These are phyloP conservation scores for Boeremia exigua DNA, from an alignment of 2,329 filamentous ascomycete genomes.

Conservation along the genomic window DNA sequence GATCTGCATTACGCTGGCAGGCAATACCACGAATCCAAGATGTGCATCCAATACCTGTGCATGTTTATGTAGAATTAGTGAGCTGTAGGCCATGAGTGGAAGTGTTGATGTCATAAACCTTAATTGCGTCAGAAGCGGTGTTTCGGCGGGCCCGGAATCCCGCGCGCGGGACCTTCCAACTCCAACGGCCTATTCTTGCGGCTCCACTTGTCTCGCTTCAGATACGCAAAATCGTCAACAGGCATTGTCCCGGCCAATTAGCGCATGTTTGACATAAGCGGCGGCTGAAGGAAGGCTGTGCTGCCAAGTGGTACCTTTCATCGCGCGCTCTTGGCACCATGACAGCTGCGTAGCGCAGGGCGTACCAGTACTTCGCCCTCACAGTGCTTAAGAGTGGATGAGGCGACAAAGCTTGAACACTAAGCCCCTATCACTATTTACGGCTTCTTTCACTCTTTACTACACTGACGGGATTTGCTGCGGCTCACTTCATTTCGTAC, in stretches of 20 bases:
- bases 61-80: not conserved
- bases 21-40: not conserved
- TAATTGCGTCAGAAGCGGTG: not conserved
- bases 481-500: too few species aligned
- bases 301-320: not conserved
- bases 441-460: not conserved
- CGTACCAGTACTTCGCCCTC: not conserved
- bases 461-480: not conserved
- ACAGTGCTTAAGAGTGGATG: not conserved
- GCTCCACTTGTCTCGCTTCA: not conserved
- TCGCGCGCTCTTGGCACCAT: not conserved
- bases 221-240: not conserved
- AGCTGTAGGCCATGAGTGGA: not conserved
- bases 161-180: not conserved
- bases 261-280: not conserved
- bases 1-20: not conserved
- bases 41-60: not conserved
- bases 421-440: not conserved
- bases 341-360: not conserved
- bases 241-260: not conserved
- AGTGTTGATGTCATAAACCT: not conserved
- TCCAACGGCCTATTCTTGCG: not conserved
- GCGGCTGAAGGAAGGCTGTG: conserved; percentile 1
- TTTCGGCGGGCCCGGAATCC: too few species aligned
- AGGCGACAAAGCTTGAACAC: not conserved